Evolutionary conservation across 2,329 filamentous ascomycete species (phyloP), one percentile per base, ranked within the genome.

Genomic region (Pochonia chlamydosporia): DNA sequence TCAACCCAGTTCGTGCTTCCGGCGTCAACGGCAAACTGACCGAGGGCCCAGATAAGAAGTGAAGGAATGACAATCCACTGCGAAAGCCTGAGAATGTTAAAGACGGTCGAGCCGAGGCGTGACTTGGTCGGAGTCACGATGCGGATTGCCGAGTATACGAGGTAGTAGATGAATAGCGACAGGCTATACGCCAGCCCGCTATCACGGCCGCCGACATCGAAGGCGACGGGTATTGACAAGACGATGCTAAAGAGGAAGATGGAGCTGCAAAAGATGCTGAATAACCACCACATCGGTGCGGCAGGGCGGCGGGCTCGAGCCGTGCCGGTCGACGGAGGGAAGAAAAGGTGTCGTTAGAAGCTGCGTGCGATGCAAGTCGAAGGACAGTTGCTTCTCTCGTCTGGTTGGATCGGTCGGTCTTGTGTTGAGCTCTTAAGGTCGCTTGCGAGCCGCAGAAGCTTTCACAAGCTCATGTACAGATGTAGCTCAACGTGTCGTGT

Each of bases 181-280:
- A 97, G 79, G 63, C 90, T 96, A 73, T 95, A 97, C 53, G 90
- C 92, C 62, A 99, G 78, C 50, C 93, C 93, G 63, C 90, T 95
- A 59, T 93, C 91, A 61, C 89, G 85, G 52, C 93, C 93, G 64
- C 93, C 93, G 61, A 97, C 92, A 80, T 99, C 93, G 73, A 97
- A 97, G 61, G 92, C 89, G 64, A 99, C 84, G 52, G 93, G 93
- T 64, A 99, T 93, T 52, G 90, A 96, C 64, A 97, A 87, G 63
- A 97, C 84, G 67, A 96, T 90, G 70, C 87, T 87, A 69, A 91
- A 79, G 59, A 97, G 83, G 72, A 96, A 97, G 69, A 89, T 70
- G 63, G 85, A 76, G 70, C 89, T 89, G 63, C 89, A 89, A 58
- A 91, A 64, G 65, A 85, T 78, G 65, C 85, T 84, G 68, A 91